phyloP scores from a whole-genome alignment of 768 basidiomycete genomes.

The Cyathus striatus region DNA sequence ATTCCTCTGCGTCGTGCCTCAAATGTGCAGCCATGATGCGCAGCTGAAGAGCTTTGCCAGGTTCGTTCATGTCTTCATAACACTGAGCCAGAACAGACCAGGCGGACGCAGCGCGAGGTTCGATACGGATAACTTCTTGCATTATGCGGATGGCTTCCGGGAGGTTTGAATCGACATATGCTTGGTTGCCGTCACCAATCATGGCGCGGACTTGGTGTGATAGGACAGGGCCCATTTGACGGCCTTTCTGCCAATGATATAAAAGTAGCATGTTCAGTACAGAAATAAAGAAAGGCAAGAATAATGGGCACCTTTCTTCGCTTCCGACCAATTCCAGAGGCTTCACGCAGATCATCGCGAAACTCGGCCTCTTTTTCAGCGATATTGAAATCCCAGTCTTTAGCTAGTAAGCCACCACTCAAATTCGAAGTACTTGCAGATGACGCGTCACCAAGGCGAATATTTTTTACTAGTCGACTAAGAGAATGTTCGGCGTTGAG shows the following conservation, averaged over 20 bases:
- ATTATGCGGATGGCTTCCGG: constrained; percentile 71
- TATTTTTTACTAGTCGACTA: constrained; percentile 67
- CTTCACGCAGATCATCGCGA: constrained; percentile 66
- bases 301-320: constrained; percentile 37
- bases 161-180: constrained; percentile 70
- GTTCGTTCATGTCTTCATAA: constrained; percentile 67
- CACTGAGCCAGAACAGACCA: constrained; percentile 89
- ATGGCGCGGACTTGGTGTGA: constrained; percentile 70
- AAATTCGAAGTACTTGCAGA: constrained; percentile 24
- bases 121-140: constrained; percentile 91
- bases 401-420: constrained; percentile 41
- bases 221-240: constrained; percentile 44
- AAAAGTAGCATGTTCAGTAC: background rate
- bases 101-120: constrained; percentile 76
- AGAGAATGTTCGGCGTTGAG: background rate
- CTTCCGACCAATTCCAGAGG: constrained; percentile 65
- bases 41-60: constrained; percentile 71
- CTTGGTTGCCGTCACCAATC: constrained; percentile 84
- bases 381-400: constrained; percentile 72
- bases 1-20: constrained; percentile 76
- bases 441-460: constrained; percentile 46
- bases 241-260: constrained; percentile 40
- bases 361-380: constrained; percentile 67
- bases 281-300: background rate
- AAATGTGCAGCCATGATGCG: constrained; percentile 91